A percentile compares a stretch with the other conserved stretches of the same genome.
These are phyloP conservation scores for Oryza longistaminata DNA, from an alignment of 176 grass and related monocot genomes.

Conservation along the genomic window DNA sequence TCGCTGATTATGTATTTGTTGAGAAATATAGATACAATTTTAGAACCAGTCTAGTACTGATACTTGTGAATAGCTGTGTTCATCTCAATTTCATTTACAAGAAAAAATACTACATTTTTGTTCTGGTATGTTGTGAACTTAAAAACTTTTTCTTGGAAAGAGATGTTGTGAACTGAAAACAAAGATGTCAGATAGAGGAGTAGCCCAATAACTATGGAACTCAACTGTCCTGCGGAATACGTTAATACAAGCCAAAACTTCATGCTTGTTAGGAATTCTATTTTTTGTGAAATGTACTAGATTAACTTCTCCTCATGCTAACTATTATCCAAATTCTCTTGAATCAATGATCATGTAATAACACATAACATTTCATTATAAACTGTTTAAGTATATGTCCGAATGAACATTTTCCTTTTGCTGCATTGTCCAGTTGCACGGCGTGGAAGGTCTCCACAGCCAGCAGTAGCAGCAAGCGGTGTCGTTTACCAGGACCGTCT, in stretches of 20 bases:
- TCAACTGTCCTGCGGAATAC: neutral
- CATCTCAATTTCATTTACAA: neutral
- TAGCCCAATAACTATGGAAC: neutral
- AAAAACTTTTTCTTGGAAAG: too few species aligned
- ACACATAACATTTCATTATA: neutral
- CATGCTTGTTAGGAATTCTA: neutral
- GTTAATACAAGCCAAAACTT: neutral
- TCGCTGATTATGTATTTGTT: neutral
- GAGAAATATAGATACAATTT: too few species aligned
- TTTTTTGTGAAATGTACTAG: neutral
- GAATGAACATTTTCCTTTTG: neutral
- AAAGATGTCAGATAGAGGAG: neutral
- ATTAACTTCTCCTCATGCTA: too few species aligned
- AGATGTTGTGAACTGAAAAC: slow-evolving; percentile 7
- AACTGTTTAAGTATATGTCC: neutral
- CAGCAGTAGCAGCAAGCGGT: slow-evolving; percentile 50
- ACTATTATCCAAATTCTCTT: neutral
- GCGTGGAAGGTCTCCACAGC: slow-evolving; percentile 29
- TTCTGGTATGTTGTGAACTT: neutral
- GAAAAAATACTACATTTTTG: neutral
- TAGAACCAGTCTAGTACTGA: neutral
- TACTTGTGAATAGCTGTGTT: neutral
- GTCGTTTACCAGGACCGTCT: slow-evolving; percentile 70
- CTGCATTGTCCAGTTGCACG: slow-evolving; percentile 23
- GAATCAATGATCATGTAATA: neutral